Conservation (phyloP, 2,329 filamentous ascomycete species). For the Mariannaea elegans region DNA sequence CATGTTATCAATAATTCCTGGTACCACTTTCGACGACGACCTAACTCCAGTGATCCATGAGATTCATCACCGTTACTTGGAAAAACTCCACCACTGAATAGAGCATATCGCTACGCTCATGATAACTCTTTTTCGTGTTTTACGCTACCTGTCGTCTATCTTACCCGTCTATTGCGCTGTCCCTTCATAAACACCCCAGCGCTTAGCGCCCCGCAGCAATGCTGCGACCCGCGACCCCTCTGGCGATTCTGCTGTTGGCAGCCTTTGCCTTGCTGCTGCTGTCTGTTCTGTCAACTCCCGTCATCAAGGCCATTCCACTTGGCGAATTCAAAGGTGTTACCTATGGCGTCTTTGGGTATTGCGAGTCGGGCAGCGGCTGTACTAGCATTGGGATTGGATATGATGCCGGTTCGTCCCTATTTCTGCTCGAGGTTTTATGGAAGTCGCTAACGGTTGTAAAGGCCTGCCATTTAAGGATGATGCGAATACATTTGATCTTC, state of each 20-base stretch:
- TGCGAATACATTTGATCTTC: constrained; percentile 63
- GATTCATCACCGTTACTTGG: neutral
- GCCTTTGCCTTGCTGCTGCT: constrained; percentile 88
- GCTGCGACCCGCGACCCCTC: constrained; percentile 90
- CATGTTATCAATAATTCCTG: constrained; percentile 11
- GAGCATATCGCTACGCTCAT: neutral
- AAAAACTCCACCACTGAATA: constrained; percentile 7
- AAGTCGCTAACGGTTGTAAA: constrained; percentile 29
- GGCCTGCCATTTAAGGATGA: constrained; percentile 40
- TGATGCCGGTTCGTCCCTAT: constrained; percentile 71
- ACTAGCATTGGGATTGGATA: constrained; percentile 85
- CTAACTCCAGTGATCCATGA: constrained; percentile 6
- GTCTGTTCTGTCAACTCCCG: constrained; percentile 88
- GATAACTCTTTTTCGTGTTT: constrained; percentile 30
- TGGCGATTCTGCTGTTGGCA: constrained; percentile 83
- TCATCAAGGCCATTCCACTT: constrained; percentile 86
- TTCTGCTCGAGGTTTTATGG: neutral
- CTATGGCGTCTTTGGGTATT: constrained; percentile 95
- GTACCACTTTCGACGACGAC: constrained; percentile 13
- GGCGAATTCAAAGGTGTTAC: constrained; percentile 78
- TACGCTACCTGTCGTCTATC: constrained; percentile 33
- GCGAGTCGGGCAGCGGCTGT: constrained; percentile 69
- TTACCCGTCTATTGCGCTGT: constrained; percentile 10
- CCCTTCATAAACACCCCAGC: constrained; percentile 15
- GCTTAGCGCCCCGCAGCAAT: constrained; percentile 62